Conservation (phyloP, 306 rosid genomes). For the Corylus americana region DNA sequence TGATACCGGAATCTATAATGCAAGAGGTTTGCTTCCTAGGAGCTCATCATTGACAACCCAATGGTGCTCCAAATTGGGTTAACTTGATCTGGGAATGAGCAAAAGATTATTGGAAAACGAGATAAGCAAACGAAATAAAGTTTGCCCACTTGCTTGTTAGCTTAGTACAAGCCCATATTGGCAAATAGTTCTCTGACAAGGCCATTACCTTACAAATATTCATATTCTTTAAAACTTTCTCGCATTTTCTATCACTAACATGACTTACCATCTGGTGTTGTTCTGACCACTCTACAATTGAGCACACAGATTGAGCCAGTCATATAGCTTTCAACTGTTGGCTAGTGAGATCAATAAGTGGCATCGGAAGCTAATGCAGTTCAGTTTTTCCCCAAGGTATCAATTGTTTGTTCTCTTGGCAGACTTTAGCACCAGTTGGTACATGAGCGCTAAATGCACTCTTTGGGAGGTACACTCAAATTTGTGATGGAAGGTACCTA, state of each 20-base stretch:
- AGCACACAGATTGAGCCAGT: too few species aligned
- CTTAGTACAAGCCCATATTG: neutral
- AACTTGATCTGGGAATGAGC: neutral
- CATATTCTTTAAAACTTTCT: neutral
- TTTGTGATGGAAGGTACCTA: neutral
- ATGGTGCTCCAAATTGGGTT: neutral
- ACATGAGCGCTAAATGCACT: neutral
- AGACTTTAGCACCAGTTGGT: neutral
- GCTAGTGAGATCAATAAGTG: neutral
- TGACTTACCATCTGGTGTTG: too few species aligned
- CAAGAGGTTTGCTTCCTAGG: neutral
- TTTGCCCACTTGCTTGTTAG: neutral
- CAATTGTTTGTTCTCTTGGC: neutral
- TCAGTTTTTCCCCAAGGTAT: neutral
- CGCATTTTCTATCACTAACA: too few species aligned
- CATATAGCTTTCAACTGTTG: too few species aligned
- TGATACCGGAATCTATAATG: neutral
- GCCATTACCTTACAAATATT: neutral
- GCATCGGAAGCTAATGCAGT: neutral
- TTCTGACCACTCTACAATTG: too few species aligned
- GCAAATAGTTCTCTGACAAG: neutral
- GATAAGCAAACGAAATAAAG: neutral
- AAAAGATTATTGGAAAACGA: neutral
- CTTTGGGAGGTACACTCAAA: neutral
- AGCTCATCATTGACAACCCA: neutral